A percentile compares a stretch with the other conserved stretches of the same genome.
phyloP scores from a whole-genome alignment of 768 basidiomycete genomes.

The Piloderma croceum region DNA sequence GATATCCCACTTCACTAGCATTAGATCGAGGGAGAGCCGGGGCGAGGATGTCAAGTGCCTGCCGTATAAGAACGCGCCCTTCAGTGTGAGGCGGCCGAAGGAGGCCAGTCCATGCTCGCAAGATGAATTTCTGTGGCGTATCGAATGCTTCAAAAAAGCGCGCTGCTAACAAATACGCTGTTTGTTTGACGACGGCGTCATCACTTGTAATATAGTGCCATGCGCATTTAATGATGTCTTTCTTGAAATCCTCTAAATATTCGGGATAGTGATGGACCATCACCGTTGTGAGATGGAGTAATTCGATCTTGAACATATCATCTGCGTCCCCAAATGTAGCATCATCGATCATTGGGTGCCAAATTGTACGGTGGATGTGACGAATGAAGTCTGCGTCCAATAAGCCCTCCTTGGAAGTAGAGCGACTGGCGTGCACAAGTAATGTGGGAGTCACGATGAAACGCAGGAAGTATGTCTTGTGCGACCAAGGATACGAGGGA shows the following conservation, averaged over 20 bases:
- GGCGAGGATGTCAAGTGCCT: slow-evolving; percentile 80
- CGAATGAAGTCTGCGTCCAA: slow-evolving; percentile 68
- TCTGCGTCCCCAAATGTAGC: slow-evolving; percentile 53
- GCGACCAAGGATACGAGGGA: slow-evolving; percentile 52
- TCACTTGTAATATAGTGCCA: slow-evolving; percentile 85
- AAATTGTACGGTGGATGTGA: slow-evolving; percentile 67
- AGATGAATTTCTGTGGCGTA: slow-evolving; percentile 84
- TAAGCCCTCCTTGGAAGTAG: slow-evolving; percentile 49
- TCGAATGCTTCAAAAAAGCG: slow-evolving; percentile 88
- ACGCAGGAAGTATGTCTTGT: slow-evolving; percentile 77
- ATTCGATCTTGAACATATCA: slow-evolving; percentile 86
- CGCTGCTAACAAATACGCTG: slow-evolving; percentile 84
- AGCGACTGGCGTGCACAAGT: slow-evolving; percentile 63
- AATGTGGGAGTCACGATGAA: slow-evolving; percentile 85
- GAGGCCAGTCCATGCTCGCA: slow-evolving; percentile 86
- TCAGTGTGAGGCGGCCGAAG: slow-evolving; percentile 80
- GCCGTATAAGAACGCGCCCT: slow-evolving; percentile 66
- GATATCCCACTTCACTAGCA: slow-evolving; percentile 51
- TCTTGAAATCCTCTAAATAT: slow-evolving; percentile 77
- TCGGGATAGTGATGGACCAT: slow-evolving; percentile 80
- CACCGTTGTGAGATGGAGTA: slow-evolving; percentile 82
- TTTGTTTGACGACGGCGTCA: slow-evolving; percentile 89
- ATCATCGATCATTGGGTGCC: slow-evolving; percentile 69
- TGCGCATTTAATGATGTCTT: slow-evolving; percentile 89
- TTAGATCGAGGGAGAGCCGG: slow-evolving; percentile 70